Evolutionary conservation across 768 basidiomycete genomes (phyloP).

Genomic region (Gymnopilus junonius): DNA sequence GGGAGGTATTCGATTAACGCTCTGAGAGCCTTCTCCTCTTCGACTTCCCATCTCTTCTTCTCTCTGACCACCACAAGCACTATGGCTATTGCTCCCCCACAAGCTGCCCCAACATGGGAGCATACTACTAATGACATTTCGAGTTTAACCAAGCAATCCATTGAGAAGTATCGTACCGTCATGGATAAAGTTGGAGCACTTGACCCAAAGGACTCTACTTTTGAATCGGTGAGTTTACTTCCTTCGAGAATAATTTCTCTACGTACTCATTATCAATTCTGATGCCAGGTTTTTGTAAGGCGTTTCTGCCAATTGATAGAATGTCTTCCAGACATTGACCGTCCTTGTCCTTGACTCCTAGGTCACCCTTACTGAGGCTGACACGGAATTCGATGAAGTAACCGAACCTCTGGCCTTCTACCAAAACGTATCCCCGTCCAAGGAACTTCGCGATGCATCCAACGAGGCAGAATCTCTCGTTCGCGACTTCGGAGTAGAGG

Average conservation of each 20-base stretch:
- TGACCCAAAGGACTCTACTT: slow-evolving; percentile 59
- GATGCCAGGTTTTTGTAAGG: slow-evolving; percentile 70
- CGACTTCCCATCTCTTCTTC: slow-evolving; percentile 32
- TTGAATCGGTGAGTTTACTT: slow-evolving; percentile 58
- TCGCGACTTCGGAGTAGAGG: slow-evolving; percentile 75
- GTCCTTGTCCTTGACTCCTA: slow-evolving; percentile 29
- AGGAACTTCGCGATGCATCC: slow-evolving; percentile 82
- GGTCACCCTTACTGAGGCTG: slow-evolving; percentile 63
- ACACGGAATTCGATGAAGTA: slow-evolving; percentile 53
- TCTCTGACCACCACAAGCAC: slow-evolving; percentile 32
- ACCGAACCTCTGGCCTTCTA: slow-evolving; percentile 76
- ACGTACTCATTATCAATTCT: slow-evolving; percentile 10
- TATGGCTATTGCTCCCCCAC: slow-evolving; percentile 64
- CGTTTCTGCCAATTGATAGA: slow-evolving; percentile 17
- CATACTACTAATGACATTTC: slow-evolving; percentile 67
- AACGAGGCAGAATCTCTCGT: slow-evolving; percentile 73
- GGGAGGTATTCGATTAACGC: slow-evolving; percentile 27
- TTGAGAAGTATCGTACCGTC: slow-evolving; percentile 56
- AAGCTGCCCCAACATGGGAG: slow-evolving; percentile 67
- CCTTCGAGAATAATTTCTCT: background rate
- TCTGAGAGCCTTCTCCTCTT: slow-evolving; percentile 36
- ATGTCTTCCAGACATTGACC: slow-evolving; percentile 20
- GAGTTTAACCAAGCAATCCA: slow-evolving; percentile 58
- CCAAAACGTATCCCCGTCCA: slow-evolving; percentile 77
- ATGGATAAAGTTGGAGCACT: slow-evolving; percentile 67